Conservation (phyloP, 768 basidiomycete genomes). For the Naganishia antarctica region DNA sequence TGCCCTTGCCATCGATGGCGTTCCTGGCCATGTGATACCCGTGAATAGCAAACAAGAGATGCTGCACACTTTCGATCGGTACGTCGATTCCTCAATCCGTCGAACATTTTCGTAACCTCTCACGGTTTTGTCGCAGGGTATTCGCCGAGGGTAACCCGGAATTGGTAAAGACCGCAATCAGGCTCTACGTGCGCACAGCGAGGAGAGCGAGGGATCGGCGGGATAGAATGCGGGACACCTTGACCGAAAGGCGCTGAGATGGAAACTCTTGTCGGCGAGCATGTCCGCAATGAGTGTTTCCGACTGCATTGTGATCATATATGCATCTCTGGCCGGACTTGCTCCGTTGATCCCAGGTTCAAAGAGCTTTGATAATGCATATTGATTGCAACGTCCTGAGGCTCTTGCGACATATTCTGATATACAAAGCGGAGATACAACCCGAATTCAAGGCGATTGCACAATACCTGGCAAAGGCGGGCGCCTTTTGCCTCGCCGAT, state of each 20-base stretch:
- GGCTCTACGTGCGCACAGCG: constrained; percentile 66
- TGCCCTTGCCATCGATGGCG: constrained; percentile 63
- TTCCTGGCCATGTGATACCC: constrained; percentile 62
- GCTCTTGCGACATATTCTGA: too few relatives aligned
- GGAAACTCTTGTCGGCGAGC: not conserved
- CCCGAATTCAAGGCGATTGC: too few relatives aligned
- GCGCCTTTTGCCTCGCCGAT: too few relatives aligned
- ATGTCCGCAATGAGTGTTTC: too few relatives aligned
- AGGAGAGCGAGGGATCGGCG: constrained; percentile 51
- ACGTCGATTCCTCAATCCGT: constrained; percentile 45
- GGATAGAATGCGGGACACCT: constrained; percentile 21
- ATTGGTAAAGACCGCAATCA: constrained; percentile 74
- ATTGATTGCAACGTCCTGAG: too few relatives aligned
- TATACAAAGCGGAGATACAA: too few relatives aligned
- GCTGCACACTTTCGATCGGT: constrained; percentile 70
- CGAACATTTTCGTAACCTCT: not conserved
- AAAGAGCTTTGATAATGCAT: too few relatives aligned
- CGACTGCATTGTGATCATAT: constrained; percentile 1
- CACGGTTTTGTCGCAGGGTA: constrained; percentile 53
- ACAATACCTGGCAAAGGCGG: too few relatives aligned
- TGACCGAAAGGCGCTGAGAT: constrained; percentile 3
- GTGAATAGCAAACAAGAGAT: constrained; percentile 66
- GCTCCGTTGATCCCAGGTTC: too few relatives aligned
- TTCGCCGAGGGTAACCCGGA: constrained; percentile 64
- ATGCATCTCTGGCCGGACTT: too few relatives aligned